Evolutionary conservation across 208 protist species (phyloP).

Genomic region (Leishmania amazonensis): DNA sequence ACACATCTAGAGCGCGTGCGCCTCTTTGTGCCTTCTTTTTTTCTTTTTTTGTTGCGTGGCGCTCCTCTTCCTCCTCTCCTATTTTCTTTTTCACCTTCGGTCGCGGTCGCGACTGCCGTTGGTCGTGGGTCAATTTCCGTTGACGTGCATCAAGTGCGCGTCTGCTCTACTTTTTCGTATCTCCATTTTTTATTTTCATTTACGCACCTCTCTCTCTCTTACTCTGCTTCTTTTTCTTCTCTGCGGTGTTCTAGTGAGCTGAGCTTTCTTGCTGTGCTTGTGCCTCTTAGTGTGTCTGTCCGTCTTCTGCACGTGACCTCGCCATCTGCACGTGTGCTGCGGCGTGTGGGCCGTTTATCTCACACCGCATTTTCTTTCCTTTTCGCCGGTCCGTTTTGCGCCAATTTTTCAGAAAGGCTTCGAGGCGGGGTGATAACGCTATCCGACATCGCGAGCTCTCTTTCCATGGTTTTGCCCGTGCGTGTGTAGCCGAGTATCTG

Average conservation of each 20-base stretch:
- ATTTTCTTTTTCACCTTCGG: neutral
- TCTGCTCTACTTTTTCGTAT: neutral
- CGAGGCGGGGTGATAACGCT: neutral
- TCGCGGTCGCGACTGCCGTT: neutral
- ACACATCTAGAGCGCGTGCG: neutral
- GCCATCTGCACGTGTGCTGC: neutral
- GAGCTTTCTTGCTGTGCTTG: neutral
- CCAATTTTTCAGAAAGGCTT: neutral
- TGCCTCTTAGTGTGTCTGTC: neutral
- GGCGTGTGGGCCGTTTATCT: neutral
- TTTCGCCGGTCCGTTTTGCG: neutral
- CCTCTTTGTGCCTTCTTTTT: neutral
- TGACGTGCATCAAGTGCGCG: neutral
- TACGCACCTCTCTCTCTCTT: neutral
- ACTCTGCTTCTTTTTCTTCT: constrained; percentile 14
- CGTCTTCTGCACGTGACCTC: neutral
- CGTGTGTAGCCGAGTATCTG: neutral
- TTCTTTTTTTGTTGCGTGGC: neutral
- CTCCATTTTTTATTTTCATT: neutral
- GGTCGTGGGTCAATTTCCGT: neutral
- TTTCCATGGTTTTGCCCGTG: neutral
- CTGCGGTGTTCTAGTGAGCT: neutral
- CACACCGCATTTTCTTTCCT: neutral
- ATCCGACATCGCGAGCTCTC: neutral
- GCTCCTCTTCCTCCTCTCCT: neutral